Percentiles rank a stretch among this genome's conserved stretches.
Evolutionary conservation across 78 protist genomes (phyloP).

Genomic region (Dictyostelium capitatum): DNA sequence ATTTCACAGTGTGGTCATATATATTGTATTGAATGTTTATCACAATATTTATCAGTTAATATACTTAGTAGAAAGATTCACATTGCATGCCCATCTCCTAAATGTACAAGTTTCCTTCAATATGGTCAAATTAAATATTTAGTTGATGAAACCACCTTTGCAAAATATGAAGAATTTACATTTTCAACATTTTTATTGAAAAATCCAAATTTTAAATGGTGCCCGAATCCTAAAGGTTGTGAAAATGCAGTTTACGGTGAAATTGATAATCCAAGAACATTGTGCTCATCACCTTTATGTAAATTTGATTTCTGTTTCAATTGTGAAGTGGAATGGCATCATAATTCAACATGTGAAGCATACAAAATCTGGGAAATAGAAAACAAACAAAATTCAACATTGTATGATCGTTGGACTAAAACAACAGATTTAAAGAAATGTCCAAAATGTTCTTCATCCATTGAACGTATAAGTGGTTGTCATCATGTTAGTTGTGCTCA

Average conservation of each 20-base stretch:
- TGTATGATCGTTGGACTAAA: conserved; percentile 33
- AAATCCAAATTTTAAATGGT: conserved; percentile 50
- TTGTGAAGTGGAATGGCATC: conserved; percentile 48
- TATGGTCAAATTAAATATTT: conserved; percentile 30
- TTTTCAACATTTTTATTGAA: conserved; percentile 23
- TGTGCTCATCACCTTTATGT: conserved; percentile 33
- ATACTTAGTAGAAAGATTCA: not conserved
- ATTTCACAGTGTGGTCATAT: conserved; percentile 43
- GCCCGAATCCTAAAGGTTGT: conserved; percentile 45
- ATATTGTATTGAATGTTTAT: conserved; percentile 29
- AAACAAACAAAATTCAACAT: not conserved
- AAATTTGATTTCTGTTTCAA: conserved; percentile 51
- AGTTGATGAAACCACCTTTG: not conserved
- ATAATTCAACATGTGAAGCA: conserved; percentile 18
- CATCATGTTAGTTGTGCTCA: conserved; percentile 24
- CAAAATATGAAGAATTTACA: conserved; percentile 32
- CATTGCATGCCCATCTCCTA: conserved; percentile 26
- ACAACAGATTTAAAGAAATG: conserved; percentile 52
- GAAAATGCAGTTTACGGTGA: conserved; percentile 43
- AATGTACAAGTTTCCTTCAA: conserved; percentile 11
- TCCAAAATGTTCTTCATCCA: conserved; percentile 50
- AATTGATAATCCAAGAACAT: conserved; percentile 30
- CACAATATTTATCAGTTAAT: conserved; percentile 5
- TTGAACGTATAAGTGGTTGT: conserved; percentile 60
- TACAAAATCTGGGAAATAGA: conserved; percentile 25